Percentiles rank a stretch among this genome's conserved stretches.
phyloP scores from a whole-genome alignment of 1,284 basidiomycete species.

The Rhodotorula sp. region DNA sequence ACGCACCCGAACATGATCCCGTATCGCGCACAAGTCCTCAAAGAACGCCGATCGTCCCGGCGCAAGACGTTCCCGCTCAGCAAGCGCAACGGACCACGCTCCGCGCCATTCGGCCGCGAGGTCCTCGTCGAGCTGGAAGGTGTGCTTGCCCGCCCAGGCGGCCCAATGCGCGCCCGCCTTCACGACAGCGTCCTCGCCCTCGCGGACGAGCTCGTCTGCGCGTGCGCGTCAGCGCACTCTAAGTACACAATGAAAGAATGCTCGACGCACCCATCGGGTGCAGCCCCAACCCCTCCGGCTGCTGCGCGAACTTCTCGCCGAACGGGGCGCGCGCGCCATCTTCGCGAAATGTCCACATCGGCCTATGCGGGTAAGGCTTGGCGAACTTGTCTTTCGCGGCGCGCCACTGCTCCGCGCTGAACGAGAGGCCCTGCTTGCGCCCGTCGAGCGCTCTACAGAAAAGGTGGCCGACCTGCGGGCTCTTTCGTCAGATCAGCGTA shows the following conservation, averaged over 20 bases:
- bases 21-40: constrained; percentile 18
- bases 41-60: not conserved
- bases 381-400: constrained; percentile 14
- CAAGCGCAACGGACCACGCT: not conserved
- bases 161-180: not conserved
- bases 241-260: not conserved
- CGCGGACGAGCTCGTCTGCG: constrained; percentile 27
- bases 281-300: not conserved
- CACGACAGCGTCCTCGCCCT: not conserved
- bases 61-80: not conserved
- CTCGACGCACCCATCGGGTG: constrained; percentile 33
- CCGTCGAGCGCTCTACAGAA: constrained; percentile 41
- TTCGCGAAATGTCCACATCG: constrained; percentile 19
- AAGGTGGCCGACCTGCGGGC: constrained; percentile 29
- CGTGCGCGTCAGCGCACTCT: not conserved
- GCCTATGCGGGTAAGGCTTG: not conserved
- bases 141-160: not conserved
- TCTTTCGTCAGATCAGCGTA: not conserved
- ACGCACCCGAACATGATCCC: constrained; percentile 22
- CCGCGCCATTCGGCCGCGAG: constrained; percentile 16
- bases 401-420: constrained; percentile 19
- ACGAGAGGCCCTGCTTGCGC: constrained; percentile 36
- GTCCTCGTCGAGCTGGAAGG: constrained; percentile 20
- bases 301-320: not conserved
- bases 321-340: not conserved